phyloP scores from a whole-genome alignment of 1,139 yeast species.

The Sugiyamaella grinbergsii region DNA sequence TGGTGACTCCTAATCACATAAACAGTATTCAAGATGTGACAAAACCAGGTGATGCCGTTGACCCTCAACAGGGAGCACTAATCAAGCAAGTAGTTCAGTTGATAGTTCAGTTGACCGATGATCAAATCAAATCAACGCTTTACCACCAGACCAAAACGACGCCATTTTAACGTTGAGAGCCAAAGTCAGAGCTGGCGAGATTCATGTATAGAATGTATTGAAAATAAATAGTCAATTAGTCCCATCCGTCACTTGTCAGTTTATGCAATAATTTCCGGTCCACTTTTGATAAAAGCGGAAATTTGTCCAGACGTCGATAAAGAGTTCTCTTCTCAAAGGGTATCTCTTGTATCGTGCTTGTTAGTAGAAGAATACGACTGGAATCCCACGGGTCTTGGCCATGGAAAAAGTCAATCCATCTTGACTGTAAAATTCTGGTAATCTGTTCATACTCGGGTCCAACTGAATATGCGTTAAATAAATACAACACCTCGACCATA shows the following conservation, averaged over 20 bases:
- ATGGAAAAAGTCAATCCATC: slow-evolving; percentile 33
- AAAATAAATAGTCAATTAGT: neutral
- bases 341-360: slow-evolving; percentile 13
- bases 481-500: slow-evolving; percentile 39
- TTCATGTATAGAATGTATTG: neutral
- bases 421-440: slow-evolving; percentile 29
- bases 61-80: slow-evolving; percentile 44
- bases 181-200: slow-evolving; percentile 31
- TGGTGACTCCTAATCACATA: slow-evolving; percentile 54
- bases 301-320: slow-evolving; percentile 19
- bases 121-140: slow-evolving; percentile 62
- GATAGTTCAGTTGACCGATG: slow-evolving; percentile 61
- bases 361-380: slow-evolving; percentile 13
- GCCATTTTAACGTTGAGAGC: slow-evolving; percentile 31
- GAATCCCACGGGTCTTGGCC: slow-evolving; percentile 34
- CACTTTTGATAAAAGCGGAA: slow-evolving; percentile 5
- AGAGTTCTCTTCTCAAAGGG: neutral
- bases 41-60: slow-evolving; percentile 26
- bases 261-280: slow-evolving; percentile 6
- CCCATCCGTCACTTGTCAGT: slow-evolving; percentile 14
- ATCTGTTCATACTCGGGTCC: slow-evolving; percentile 24
- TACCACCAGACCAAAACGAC: slow-evolving; percentile 60
- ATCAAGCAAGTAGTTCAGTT: slow-evolving; percentile 56
- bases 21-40: slow-evolving; percentile 35
- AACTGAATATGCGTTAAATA: slow-evolving; percentile 33